A percentile compares a stretch with the other conserved stretches of the same genome.
Conservation (phyloP, 805 yeast species). For the Sugiyamaella americana region DNA sequence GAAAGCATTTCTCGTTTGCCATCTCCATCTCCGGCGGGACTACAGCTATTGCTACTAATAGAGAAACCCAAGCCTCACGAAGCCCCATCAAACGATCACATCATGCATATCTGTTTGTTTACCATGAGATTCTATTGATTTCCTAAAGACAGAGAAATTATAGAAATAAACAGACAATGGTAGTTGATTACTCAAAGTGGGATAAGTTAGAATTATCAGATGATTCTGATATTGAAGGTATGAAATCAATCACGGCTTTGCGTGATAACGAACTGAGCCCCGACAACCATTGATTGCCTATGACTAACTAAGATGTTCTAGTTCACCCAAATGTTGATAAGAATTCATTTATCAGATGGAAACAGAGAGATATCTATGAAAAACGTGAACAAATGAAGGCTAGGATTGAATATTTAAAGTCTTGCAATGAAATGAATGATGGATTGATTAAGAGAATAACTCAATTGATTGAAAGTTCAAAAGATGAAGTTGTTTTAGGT, state of each 20-base stretch:
- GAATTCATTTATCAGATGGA: slow-evolving; percentile 87
- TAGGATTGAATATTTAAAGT: slow-evolving; percentile 67
- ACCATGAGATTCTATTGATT: too few species aligned
- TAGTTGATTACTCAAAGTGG: slow-evolving; percentile 96
- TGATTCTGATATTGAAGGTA: slow-evolving; percentile 82
- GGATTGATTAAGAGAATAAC: slow-evolving; percentile 72
- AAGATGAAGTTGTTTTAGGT: slow-evolving; percentile 26
- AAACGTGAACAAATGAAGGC: slow-evolving; percentile 74
- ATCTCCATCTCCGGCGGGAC: too few species aligned
- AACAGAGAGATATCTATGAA: slow-evolving; percentile 94
- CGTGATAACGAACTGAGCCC: neutral
- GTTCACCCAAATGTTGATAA: slow-evolving; percentile 99
- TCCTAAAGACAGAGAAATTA: neutral
- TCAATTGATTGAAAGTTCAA: slow-evolving; percentile 42
- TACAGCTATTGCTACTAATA: too few species aligned
- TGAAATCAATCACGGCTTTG: slow-evolving; percentile 10
- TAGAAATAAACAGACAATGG: too few species aligned
- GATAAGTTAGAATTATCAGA: slow-evolving; percentile 93
- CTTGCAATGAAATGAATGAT: slow-evolving; percentile 75
- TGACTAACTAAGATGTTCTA: slow-evolving; percentile 10
- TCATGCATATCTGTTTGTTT: too few species aligned
- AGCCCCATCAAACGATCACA: too few species aligned
- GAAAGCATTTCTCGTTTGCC: too few species aligned
- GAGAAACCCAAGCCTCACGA: too few species aligned
- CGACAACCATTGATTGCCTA: neutral